phyloP scores from a whole-genome alignment of 2,329 filamentous ascomycete species.

The Arthrobotrys megalospora region DNA sequence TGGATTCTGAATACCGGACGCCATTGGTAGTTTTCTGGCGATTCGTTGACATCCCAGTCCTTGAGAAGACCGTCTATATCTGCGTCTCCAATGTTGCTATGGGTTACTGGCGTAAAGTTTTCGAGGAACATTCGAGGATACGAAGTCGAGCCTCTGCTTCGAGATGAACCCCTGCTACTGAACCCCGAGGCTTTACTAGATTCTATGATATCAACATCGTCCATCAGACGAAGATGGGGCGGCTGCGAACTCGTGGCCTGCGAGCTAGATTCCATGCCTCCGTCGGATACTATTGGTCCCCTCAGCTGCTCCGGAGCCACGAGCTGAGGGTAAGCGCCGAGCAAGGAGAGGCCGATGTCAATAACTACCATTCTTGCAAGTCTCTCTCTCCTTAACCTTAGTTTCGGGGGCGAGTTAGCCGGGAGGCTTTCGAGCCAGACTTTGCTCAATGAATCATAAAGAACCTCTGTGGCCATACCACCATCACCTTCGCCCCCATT shows the following conservation, averaged over 20 bases:
- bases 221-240: neutral
- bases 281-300: neutral
- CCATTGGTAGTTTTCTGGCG: conserved; percentile 45
- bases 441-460: conserved; percentile 43
- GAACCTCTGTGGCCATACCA: neutral
- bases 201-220: neutral
- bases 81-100: neutral
- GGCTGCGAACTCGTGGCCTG: neutral
- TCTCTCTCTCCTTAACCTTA: conserved; percentile 49
- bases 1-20: conserved; percentile 32
- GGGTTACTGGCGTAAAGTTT: conserved; percentile 38
- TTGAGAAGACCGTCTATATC: conserved; percentile 39
- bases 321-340: conserved; percentile 27
- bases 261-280: neutral
- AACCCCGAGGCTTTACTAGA: neutral
- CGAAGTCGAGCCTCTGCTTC: neutral
- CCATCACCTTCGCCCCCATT: neutral
- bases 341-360: conserved; percentile 37
- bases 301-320: neutral
- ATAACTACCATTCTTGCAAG: conserved; percentile 52
- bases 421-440: conserved; percentile 48
- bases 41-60: conserved; percentile 40
- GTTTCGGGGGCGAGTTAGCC: conserved; percentile 14
- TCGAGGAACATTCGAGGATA: conserved; percentile 32
- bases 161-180: conserved; percentile 2